Evolutionary conservation across 441 rosid genomes (phyloP).

Genomic region (Kokia cookei): DNA sequence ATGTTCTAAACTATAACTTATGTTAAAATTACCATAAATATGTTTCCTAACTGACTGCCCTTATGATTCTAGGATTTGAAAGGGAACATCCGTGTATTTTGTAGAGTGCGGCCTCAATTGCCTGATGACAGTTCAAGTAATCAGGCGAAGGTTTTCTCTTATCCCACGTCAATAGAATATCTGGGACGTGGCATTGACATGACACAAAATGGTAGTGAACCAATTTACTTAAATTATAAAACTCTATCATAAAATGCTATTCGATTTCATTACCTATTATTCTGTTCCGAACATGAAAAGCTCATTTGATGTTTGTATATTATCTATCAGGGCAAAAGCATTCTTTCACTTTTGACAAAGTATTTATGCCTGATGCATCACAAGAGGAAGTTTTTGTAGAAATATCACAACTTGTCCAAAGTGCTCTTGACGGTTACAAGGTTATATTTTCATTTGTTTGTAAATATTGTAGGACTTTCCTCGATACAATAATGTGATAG

Average conservation of each 20-base stretch:
- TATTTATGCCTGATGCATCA: slow-evolving; percentile 35
- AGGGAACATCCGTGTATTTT: slow-evolving; percentile 63
- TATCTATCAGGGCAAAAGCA: slow-evolving; percentile 37
- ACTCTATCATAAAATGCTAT: background rate
- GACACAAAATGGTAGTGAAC: slow-evolving; percentile 41
- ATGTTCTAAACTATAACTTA: slow-evolving; percentile 2
- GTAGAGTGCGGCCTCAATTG: slow-evolving; percentile 53
- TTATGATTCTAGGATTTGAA: slow-evolving; percentile 41
- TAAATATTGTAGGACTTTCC: background rate
- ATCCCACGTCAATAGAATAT: slow-evolving; percentile 45
- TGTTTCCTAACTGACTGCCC: slow-evolving; percentile 8
- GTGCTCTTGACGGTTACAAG: slow-evolving; percentile 73
- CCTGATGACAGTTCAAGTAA: slow-evolving; percentile 36
- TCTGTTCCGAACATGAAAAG: background rate
- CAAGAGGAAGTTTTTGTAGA: slow-evolving; percentile 54
- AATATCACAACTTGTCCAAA: slow-evolving; percentile 58
- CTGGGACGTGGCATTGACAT: slow-evolving; percentile 53
- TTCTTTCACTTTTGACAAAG: slow-evolving; percentile 49
- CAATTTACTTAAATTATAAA: background rate
- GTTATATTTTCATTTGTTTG: slow-evolving; percentile 16
- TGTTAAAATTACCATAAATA: slow-evolving; percentile 1
- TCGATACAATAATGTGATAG: background rate
- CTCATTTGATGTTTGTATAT: background rate
- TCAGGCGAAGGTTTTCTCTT: slow-evolving; percentile 34
- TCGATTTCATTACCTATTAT: background rate